Percentiles rank a stretch among this genome's conserved stretches.
Evolutionary conservation across 164 flowering plant species (phyloP).

Genomic region (Vitis rupestris): DNA sequence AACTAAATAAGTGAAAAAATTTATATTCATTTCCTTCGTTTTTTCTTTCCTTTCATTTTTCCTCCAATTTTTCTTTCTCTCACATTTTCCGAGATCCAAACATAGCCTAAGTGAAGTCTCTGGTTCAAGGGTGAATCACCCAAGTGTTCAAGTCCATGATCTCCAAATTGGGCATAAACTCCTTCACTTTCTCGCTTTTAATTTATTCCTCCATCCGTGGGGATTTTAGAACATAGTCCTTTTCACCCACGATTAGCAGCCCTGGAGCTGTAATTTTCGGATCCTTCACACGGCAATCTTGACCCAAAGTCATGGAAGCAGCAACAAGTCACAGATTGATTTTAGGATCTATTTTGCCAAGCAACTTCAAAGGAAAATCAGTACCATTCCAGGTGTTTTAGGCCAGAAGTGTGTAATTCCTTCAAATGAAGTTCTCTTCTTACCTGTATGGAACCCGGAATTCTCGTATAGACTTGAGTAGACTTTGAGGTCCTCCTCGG

Average conservation of each 20-base stretch:
- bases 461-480: conserved; percentile 17
- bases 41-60: no score
- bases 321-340: neutral
- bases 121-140: no score
- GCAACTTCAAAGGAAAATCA: no score
- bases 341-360: neutral
- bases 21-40: no score
- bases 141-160: neutral
- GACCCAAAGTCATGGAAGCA: neutral
- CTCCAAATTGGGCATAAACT: conserved; percentile 45
- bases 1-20: no score
- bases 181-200: conserved; percentile 31
- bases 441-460: conserved; percentile 31
- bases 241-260: conserved; percentile 42
- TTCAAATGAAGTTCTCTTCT: neutral
- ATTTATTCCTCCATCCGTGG: conserved; percentile 46
- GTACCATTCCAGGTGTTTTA: no score
- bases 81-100: no score
- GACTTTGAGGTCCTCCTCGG: conserved; percentile 18
- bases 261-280: conserved; percentile 35
- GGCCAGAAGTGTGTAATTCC: no score
- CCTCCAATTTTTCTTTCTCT: no score
- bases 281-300: conserved; percentile 7
- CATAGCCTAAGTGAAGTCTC: no score
- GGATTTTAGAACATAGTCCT: conserved; percentile 44